phyloP scores from a whole-genome alignment of 352 stramenopile genomes.

The Phytophthora melonis region DNA sequence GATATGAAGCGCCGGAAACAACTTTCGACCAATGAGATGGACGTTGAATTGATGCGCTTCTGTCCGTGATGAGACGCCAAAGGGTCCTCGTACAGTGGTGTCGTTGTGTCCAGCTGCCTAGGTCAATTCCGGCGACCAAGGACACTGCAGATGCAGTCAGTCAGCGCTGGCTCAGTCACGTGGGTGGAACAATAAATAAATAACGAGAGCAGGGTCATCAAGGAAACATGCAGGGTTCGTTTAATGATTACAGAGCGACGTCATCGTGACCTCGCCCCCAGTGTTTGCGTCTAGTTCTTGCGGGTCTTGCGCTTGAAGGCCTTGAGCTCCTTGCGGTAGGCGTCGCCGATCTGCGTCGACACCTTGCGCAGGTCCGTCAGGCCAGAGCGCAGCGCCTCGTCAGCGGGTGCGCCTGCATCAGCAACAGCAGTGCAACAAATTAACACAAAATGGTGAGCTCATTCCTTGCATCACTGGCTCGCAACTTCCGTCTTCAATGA shows the following conservation, averaged over 20 bases:
- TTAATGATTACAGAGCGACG: conserved; percentile 31
- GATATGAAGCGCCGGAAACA: conserved; percentile 13
- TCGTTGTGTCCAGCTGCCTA: too few species aligned
- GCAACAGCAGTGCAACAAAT: background rate
- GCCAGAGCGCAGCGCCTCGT: conserved; percentile 71
- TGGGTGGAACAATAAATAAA: background rate
- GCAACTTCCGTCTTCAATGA: background rate
- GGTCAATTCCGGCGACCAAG: too few species aligned
- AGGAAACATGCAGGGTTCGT: conserved; percentile 24
- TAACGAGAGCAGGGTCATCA: background rate
- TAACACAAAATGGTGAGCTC: background rate
- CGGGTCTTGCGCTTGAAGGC: conserved; percentile 81
- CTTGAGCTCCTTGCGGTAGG: conserved; percentile 87
- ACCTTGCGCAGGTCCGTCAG: conserved; percentile 81
- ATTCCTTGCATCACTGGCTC: too few species aligned
- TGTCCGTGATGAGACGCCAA: too few species aligned
- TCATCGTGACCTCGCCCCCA: background rate
- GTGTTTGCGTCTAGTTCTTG: conserved; percentile 60
- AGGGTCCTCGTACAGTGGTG: too few species aligned
- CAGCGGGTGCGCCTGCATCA: conserved; percentile 56
- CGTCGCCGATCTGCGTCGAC: conserved; percentile 73
- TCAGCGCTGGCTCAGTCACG: background rate
- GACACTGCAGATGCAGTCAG: too few species aligned
- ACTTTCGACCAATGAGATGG: conserved; percentile 31
- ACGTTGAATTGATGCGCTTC: background rate